Base-by-base conservation (phyloP, 2,329 filamentous ascomycete species). In the Colletotrichum sp. region DNA sequence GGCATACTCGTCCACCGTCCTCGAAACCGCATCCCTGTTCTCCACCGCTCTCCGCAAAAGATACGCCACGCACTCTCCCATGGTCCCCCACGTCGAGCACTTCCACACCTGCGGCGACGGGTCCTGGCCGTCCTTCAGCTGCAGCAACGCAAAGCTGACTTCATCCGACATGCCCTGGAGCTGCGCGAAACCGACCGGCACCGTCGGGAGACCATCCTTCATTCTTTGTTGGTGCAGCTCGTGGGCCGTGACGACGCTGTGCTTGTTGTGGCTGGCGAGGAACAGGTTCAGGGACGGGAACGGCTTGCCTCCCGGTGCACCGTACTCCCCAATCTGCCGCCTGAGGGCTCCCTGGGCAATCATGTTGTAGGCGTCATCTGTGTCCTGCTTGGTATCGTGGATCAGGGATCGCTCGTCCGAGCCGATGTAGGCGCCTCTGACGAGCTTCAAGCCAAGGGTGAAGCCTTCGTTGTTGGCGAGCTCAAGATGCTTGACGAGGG, bases 161-260 rank as follows among this genome's bases (percentile, higher is more conserved):
- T 98, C 96, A 80, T 98, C 96, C 4, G 96, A 96, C 96, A 98
- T 98, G 44, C 96, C 78, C 72, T 78, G 76, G 27, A 80, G 78
- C 61, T 83, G 81, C 6, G 81, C 79, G 61, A 87, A 87, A 1
- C 85, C 83, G 65, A 87, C 82, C 48, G 82, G 82, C 0, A 84
- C 84, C 81, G 85, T 85, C 78, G 86, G 85, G 9, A 80, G 81
- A 12, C 84, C 85, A 9, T 76, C 86, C 79, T 88, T 87, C 74
- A 90, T 86, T 34, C 93, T 84, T 19, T 85, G 86, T 28, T 89
- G 89, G 16, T 90, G 90, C 68, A 86, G 87, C 30, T 88, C 86
- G 16, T 98, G 93, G 7, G 94, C 94, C 59, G 90, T 90, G 67
- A 91, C 57, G 15, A 73, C 71, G 55, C 71, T 73, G 28, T 55